A percentile compares a stretch with the other conserved stretches of the same genome.
These are phyloP conservation scores for Peterozyma xylosa DNA, from an alignment of 805 yeast species.

Conservation along the genomic window DNA sequence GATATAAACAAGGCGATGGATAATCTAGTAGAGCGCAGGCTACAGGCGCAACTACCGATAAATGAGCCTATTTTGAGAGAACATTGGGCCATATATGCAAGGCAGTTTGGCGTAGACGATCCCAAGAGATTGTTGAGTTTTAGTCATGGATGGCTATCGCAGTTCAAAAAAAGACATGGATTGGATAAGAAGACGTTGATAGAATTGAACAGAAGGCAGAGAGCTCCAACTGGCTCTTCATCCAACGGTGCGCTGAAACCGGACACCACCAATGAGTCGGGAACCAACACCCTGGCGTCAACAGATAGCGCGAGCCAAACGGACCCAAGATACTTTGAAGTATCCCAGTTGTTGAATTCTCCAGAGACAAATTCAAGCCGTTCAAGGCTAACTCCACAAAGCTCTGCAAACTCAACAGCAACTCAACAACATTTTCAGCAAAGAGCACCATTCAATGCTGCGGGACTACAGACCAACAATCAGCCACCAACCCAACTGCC, in stretches of 20 bases:
- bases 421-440: neutral
- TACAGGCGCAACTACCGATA: constrained; percentile 36
- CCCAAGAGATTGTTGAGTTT: constrained; percentile 48
- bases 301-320: constrained; percentile 24
- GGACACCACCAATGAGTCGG: neutral
- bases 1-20: constrained; percentile 56
- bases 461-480: neutral
- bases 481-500: neutral
- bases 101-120: constrained; percentile 49
- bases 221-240: neutral
- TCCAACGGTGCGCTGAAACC: neutral
- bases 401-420: neutral
- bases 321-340: constrained; percentile 6
- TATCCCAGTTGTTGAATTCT: constrained; percentile 6
- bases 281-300: constrained; percentile 20
- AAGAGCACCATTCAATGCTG: neutral
- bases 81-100: constrained; percentile 49
- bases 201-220: constrained; percentile 6
- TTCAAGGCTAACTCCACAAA: neutral
- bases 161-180: constrained; percentile 53
- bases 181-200: constrained; percentile 27
- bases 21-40: constrained; percentile 35
- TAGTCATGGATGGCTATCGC: constrained; percentile 58
- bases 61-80: constrained; percentile 49
- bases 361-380: neutral